A percentile compares a stretch with the other conserved stretches of the same genome.
phyloP scores from a whole-genome alignment of 345 rosid genomes.

The Populus simonii region DNA sequence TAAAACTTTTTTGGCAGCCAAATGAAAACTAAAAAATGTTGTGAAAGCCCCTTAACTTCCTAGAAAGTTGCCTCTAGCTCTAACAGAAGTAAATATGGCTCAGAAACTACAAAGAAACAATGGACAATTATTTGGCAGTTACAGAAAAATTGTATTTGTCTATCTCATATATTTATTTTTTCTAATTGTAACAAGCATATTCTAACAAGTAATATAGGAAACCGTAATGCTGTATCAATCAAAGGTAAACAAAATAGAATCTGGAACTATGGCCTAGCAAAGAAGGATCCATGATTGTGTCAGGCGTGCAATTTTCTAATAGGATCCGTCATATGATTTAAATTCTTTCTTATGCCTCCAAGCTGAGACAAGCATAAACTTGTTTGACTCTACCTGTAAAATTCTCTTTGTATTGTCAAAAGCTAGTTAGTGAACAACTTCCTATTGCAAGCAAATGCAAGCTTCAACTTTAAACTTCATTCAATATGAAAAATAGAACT shows the following conservation, averaged over 20 bases:
- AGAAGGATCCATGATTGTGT: background rate
- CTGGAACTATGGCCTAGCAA: background rate
- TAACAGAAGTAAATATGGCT: background rate
- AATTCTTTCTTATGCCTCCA: background rate
- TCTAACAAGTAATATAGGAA: background rate
- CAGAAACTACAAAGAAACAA: background rate
- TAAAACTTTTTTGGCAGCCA: background rate
- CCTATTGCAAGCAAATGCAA: background rate
- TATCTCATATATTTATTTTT: background rate
- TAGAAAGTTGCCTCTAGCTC: background rate
- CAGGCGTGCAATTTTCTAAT: background rate
- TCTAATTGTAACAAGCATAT: background rate
- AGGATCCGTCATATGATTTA: background rate
- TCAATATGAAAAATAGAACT: background rate
- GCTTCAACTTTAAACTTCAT: background rate
- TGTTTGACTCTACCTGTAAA: background rate
- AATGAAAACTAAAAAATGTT: background rate
- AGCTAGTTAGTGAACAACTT: background rate
- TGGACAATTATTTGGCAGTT: background rate
- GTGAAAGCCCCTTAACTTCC: background rate
- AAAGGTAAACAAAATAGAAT: background rate
- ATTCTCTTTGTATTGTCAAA: background rate
- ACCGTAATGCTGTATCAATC: background rate
- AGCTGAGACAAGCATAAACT: background rate
- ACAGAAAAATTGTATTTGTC: background rate